These are phyloP conservation scores for Suillus plorans DNA, from an alignment of 768 basidiomycete genomes.

Conservation along the genomic window DNA sequence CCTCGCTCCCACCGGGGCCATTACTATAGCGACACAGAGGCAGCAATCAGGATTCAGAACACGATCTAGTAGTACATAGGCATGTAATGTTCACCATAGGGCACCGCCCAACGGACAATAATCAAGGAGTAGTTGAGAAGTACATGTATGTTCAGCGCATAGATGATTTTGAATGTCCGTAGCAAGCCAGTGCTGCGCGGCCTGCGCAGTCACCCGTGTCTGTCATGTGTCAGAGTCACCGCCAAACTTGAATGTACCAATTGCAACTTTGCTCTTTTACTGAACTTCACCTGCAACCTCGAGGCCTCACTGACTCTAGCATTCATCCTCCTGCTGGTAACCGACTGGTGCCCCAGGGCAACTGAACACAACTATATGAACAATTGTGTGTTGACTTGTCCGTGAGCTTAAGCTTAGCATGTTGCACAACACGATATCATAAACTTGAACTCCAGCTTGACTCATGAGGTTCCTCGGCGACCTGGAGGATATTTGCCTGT, in stretches of 20 bases:
- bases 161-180: neutral
- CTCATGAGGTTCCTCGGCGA: neutral
- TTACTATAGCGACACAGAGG: too few relatives aligned
- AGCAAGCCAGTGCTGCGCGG: neutral
- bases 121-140: too few relatives aligned
- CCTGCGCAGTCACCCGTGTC: too few relatives aligned
- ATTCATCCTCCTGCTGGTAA: neutral
- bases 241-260: neutral
- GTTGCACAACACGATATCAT: neutral
- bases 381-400: neutral
- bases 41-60: too few relatives aligned
- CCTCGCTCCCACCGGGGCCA: too few relatives aligned
- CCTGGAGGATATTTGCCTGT: neutral
- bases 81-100: too few relatives aligned
- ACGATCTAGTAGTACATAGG: too few relatives aligned
- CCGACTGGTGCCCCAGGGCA: neutral
- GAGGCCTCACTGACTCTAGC: neutral
- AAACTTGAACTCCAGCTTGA: neutral
- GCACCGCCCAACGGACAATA: too few relatives aligned
- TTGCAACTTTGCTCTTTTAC: neutral
- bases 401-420: neutral
- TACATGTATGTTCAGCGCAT: too few relatives aligned
- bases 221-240: neutral
- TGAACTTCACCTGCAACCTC: neutral
- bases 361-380: neutral